Conservation (phyloP, 257 asterid genomes). For the Cinchona pubescens region DNA sequence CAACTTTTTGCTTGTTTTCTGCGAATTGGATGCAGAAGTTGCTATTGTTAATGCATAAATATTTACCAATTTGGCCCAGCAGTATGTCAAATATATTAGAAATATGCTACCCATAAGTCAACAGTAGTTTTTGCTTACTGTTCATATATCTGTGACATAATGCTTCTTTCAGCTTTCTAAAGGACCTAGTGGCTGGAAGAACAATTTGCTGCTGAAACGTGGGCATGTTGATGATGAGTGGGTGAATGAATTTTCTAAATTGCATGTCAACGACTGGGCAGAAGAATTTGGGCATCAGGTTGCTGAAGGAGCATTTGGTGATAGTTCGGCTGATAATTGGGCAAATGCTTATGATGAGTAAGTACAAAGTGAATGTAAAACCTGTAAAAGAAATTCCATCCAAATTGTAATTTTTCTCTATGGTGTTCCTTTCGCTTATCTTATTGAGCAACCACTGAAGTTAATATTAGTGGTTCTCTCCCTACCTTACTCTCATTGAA, state of each 20-base stretch:
- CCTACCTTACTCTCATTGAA: not conserved
- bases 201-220: conserved; percentile 71
- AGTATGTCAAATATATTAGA: not conserved
- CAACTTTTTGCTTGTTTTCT: not conserved
- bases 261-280: conserved; percentile 88
- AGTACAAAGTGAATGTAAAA: conserved; percentile 30
- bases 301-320: conserved; percentile 80
- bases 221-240: conserved; percentile 67
- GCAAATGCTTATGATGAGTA: conserved; percentile 95
- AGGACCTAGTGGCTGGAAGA: conserved; percentile 82
- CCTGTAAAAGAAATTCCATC: not conserved
- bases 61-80: not conserved
- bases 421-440: not conserved
- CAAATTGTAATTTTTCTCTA: not conserved
- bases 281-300: conserved; percentile 91
- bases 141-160: conserved; percentile 6
- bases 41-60: not conserved
- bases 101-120: not conserved
- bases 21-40: not conserved
- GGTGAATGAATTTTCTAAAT: conserved; percentile 88
- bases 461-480: not conserved
- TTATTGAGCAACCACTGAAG: not conserved
- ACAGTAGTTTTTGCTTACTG: not conserved
- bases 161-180: conserved; percentile 60
- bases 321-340: conserved; percentile 78